Percentiles rank a stretch among this genome's conserved stretches.
These are phyloP conservation scores for Perkinsus olseni DNA, from an alignment of 169 alveolate genomes.

Conservation along the genomic window DNA sequence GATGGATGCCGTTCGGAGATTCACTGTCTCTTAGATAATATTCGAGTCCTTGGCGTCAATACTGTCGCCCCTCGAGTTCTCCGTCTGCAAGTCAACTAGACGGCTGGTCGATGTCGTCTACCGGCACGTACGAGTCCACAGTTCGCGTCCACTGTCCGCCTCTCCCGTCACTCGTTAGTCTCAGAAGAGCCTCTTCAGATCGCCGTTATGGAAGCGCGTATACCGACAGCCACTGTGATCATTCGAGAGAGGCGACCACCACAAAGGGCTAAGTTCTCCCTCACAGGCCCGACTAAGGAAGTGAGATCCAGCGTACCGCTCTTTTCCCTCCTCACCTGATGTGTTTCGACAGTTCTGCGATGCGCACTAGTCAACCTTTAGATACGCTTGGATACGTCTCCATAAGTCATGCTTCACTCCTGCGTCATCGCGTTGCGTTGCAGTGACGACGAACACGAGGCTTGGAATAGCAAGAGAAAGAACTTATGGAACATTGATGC, in stretches of 20 bases:
- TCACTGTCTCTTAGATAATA: neutral
- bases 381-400: neutral
- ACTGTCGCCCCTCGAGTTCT: neutral
- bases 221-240: neutral
- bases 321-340: too few species aligned
- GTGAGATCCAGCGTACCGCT: neutral
- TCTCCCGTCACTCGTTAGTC: too few species aligned
- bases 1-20: too few species aligned
- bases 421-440: neutral
- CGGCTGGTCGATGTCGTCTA: neutral
- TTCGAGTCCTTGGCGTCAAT: neutral
- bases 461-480: neutral
- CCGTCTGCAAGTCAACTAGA: neutral
- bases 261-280: neutral
- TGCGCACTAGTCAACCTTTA: neutral
- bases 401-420: neutral
- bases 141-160: neutral
- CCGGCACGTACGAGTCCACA: neutral
- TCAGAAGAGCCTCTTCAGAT: neutral
- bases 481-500: neutral
- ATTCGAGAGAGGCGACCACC: neutral
- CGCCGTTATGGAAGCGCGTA: neutral
- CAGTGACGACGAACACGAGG: neutral
- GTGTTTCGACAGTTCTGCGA: too few species aligned
- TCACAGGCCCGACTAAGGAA: neutral